Percentiles rank a stretch among this genome's conserved stretches.
phyloP scores from a whole-genome alignment of 192 early-diverging fungal genomes.

The Cladochytrium replicatum region DNA sequence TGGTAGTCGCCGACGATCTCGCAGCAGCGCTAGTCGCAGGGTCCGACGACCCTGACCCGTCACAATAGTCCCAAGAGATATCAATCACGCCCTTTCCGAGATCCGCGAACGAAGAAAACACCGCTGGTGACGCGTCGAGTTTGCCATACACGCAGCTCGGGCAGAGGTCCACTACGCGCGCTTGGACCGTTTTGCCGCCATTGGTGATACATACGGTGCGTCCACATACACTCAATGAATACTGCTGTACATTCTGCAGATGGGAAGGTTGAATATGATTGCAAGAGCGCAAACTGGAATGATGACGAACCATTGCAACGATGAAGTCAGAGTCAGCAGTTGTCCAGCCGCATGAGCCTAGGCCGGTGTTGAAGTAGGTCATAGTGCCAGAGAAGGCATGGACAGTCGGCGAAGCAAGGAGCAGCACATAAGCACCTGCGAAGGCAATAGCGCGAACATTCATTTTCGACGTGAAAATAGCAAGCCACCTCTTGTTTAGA shows the following conservation, averaged over 20 bases:
- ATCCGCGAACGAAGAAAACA: not conserved
- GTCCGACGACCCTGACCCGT: no score
- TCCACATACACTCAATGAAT: not conserved
- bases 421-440: no score
- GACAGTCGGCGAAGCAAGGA: no score
- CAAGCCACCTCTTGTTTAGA: no score
- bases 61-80: not conserved
- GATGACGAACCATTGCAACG: not conserved
- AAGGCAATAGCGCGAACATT: no score
- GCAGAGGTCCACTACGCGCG: not conserved
- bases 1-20: no score
- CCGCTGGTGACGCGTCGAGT: not conserved
- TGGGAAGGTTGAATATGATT: not conserved
- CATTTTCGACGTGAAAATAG: no score
- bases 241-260: not conserved
- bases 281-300: not conserved
- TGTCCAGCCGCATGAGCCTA: not conserved
- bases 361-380: not conserved
- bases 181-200: not conserved
- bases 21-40: no score
- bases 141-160: not conserved
- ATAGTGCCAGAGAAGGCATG: not conserved
- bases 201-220: not conserved
- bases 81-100: not conserved
- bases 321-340: not conserved